phyloP scores from a whole-genome alignment of 345 rosid genomes.

The Garcia nutans region DNA sequence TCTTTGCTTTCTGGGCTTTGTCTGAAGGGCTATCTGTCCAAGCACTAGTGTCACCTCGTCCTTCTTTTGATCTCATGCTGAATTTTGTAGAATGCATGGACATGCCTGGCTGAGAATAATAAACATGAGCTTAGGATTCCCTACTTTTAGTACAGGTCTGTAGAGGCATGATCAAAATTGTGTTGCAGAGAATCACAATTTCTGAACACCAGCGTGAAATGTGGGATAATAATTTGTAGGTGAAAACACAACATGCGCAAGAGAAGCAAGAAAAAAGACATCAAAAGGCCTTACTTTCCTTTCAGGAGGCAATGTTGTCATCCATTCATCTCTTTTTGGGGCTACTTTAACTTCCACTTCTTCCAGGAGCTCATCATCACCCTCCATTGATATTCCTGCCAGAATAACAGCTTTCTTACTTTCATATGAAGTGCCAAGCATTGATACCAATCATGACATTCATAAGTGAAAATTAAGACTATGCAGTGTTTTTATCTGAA shows the following conservation, averaged over 20 bases:
- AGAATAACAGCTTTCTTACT: slow-evolving; percentile 10
- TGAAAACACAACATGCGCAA: background rate
- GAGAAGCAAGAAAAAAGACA: background rate
- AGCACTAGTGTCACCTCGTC: slow-evolving; percentile 80
- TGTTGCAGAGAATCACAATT: background rate
- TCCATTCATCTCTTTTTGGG: slow-evolving; percentile 91
- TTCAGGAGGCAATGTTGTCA: slow-evolving; percentile 94
- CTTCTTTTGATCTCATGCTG: slow-evolving; percentile 65
- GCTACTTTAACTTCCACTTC: slow-evolving; percentile 62
- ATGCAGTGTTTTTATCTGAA: too few species aligned
- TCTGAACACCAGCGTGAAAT: background rate
- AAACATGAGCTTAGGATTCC: slow-evolving; percentile 1
- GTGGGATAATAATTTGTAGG: background rate
- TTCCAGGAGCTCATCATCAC: slow-evolving; percentile 85
- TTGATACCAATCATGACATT: background rate
- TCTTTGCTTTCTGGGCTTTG: slow-evolving; percentile 85
- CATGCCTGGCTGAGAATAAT: slow-evolving; percentile 60
- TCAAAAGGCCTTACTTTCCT: slow-evolving; percentile 56
- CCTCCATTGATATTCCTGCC: slow-evolving; percentile 92
- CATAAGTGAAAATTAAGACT: too few species aligned
- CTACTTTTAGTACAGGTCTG: background rate
- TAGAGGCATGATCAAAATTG: background rate
- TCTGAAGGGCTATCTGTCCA: slow-evolving; percentile 94
- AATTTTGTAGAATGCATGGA: slow-evolving; percentile 70
- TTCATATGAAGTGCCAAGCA: slow-evolving; percentile 11